Base-by-base conservation (phyloP, 805 yeast species). In the Nakazawaea wickerhamii region DNA sequence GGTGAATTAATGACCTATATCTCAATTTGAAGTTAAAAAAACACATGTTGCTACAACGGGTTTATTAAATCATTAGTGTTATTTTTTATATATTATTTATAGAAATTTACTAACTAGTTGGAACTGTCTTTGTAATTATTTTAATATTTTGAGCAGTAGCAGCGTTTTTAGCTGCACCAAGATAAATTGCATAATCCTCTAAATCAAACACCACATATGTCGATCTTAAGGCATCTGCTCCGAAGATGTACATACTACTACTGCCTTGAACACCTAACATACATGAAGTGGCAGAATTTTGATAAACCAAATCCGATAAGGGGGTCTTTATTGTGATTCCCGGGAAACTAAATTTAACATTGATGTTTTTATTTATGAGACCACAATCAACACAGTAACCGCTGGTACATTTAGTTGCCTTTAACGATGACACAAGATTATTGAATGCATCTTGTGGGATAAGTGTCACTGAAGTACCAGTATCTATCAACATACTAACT, bases 151-250 rank as follows among this genome's bases (percentile, higher is more conserved):
- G 42, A 4, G 39, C 42, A 25, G 33, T 37, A 28, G 61, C 47
- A 32, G 48, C 41, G 38, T 47, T 58, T 19, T 50, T 52, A 14
- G 70, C 69, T 52, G 67, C 70, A 19, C 75, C 83, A 55, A 80
- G 48, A 4, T 81, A 71, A 30, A 81, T 62, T 50, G 73, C 69
- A 38, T 59, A 62, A 56, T 70, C 72, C 31, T 77, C 83, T 41
- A 79, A 62, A 56, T 81, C 81, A 54, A 70, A 79, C 9, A 78
- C 82, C 17, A 78, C 67, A 55, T 79, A 81, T 3, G 80, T 77
- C 48, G 68, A 65, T 43, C 84, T 66, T 50, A 83, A 61, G 55
- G 82, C 75, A 40, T 72, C 70, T 54, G 79, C 87, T 11, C 90
- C 90, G 25, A 82, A 62, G 37, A 79, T 63, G 11, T 59, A 51